Evolutionary conservation across 768 basidiomycete genomes (phyloP), one percentile per base, ranked within the genome.

Genomic region (Amanita inopinata): DNA sequence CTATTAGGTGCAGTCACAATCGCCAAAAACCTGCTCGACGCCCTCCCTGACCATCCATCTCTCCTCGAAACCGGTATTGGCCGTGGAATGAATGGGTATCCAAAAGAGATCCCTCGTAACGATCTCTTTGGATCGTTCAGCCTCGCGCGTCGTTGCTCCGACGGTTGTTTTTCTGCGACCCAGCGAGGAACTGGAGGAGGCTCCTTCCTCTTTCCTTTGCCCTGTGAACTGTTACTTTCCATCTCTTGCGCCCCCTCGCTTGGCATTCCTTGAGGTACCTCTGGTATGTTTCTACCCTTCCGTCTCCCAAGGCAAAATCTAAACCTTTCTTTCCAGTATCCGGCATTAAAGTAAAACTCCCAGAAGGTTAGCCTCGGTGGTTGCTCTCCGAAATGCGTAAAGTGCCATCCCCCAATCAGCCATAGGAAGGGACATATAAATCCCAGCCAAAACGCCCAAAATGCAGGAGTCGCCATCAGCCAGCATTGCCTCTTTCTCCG

Each of bases 381-480:
- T 49, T 66, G 61, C 49, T 71, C 70, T 5, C 71, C 70, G 33
- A 61, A 58, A 48, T 65, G 54, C 5, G 71, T 71, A 43, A 77
- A 62, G 45, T 81, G 71, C 83, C 83, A 86, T 3, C 83, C 83
- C 0, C 83, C 83, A 10, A 85, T 66, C 33, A 86, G 68, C 83
- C 83, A 86, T 40, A 83, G 70, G 58, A 80, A 74, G 0, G 83
- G 83, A 34, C 71, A 78, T 35, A 83, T 44, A 51, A 86, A 86
- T 2, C 83, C 83, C 0, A 79, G 44, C 78, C 80, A 85, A 61
- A 86, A 86, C n/a, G 83, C 62, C 56, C 79, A 70, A 52, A 71
- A 69, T 2, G 73, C 65, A 0, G 74, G 70, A 0, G 70, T 73
- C 5, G 55, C 51, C 1, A 47, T 46, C 11, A 53, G 32, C 51